phyloP scores from a whole-genome alignment of 371 early-diverging fungal species.

The Circinella umbellata region DNA sequence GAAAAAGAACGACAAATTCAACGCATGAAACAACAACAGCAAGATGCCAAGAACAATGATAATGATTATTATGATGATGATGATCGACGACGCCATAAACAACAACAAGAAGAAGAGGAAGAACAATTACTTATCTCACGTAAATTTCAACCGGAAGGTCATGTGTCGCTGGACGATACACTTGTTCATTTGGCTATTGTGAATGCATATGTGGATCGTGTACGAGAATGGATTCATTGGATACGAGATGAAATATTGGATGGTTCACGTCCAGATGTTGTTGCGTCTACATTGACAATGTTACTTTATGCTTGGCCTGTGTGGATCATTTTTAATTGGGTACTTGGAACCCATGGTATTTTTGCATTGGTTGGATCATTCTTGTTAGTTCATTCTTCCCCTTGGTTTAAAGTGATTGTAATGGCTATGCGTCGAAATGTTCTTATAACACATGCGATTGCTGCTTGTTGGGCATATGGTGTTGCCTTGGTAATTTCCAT shows the following conservation, averaged over 20 bases:
- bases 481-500: slow-evolving; percentile 26
- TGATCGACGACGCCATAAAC: slow-evolving; percentile 17
- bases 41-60: slow-evolving; percentile 24
- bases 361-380: slow-evolving; percentile 30
- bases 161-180: slow-evolving; percentile 52
- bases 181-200: slow-evolving; percentile 33
- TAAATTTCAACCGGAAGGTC: slow-evolving; percentile 33
- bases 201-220: slow-evolving; percentile 29
- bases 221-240: slow-evolving; percentile 6
- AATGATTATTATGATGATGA: slow-evolving; percentile 26
- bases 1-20: slow-evolving; percentile 30
- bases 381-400: slow-evolving; percentile 27
- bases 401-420: slow-evolving; percentile 28
- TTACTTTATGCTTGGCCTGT: slow-evolving; percentile 36
- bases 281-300: slow-evolving; percentile 26
- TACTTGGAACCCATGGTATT: slow-evolving; percentile 25
- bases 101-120: slow-evolving; percentile 28
- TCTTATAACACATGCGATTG: slow-evolving; percentile 23
- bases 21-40: slow-evolving; percentile 16
- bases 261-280: slow-evolving; percentile 30
- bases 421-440: slow-evolving; percentile 24
- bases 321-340: slow-evolving; percentile 34
- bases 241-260: slow-evolving; percentile 19
- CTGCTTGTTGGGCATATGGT: slow-evolving; percentile 42
- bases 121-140: slow-evolving; percentile 34